These are phyloP conservation scores for Malassezia japonica DNA, from an alignment of 1,284 basidiomycete genomes.

Conservation along the genomic window DNA sequence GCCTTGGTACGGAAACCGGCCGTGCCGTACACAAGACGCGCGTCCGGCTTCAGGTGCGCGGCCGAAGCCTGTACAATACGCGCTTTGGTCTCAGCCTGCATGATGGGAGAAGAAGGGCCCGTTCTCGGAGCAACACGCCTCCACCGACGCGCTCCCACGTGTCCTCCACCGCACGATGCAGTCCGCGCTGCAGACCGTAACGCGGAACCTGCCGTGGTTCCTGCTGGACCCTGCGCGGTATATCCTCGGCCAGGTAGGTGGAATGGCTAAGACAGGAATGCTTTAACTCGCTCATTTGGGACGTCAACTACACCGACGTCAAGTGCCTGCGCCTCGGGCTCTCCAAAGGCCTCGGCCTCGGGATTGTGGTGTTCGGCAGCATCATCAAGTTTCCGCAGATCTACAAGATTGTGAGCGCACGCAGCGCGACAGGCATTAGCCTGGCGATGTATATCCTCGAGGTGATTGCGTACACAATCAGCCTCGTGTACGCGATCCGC, in stretches of 20 bases:
- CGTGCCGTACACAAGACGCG: constrained; percentile 74
- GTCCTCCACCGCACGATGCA: constrained; percentile 43
- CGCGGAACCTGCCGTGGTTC: constrained; percentile 63
- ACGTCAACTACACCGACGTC: constrained; percentile 71
- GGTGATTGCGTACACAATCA: constrained; percentile 75
- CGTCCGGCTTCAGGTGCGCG: constrained; percentile 51
- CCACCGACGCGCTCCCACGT: no score
- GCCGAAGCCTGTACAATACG: constrained; percentile 18
- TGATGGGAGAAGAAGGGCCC: not conserved
- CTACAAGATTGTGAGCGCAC: constrained; percentile 53
- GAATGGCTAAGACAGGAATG: constrained; percentile 54
- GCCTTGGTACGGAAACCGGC: constrained; percentile 85
- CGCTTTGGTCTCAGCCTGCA: not conserved
- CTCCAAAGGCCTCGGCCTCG: constrained; percentile 83
- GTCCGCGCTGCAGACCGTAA: constrained; percentile 50
- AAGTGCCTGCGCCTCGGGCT: constrained; percentile 81
- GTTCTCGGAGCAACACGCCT: not conserved
- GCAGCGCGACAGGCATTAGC: constrained; percentile 71
- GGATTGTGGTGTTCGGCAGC: constrained; percentile 81
- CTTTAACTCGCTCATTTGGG: constrained; percentile 77
- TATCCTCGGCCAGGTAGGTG: constrained; percentile 58
- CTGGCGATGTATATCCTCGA: constrained; percentile 55
- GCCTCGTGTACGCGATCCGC: constrained; percentile 67
- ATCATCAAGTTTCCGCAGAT: constrained; percentile 93
- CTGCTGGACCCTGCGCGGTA: constrained; percentile 68